Base-by-base conservation (phyloP, 176 grass and related monocot genomes). In the Hyparrhenia diplandra region DNA sequence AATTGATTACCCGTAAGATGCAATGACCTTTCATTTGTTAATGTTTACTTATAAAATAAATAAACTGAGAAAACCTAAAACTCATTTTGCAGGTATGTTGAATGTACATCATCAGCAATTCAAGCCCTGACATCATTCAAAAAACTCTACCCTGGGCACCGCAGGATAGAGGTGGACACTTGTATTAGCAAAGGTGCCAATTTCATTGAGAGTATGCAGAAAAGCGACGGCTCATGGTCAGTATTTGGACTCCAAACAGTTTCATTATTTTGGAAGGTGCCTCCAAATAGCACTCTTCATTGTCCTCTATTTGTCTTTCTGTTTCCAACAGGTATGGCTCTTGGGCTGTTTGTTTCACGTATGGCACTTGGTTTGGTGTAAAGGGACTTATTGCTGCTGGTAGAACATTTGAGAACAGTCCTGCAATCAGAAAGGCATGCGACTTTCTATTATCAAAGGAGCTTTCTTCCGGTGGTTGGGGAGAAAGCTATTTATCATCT, bases 311-410 rank as follows among this genome's bases (percentile, higher is more conserved):
- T 6, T 40, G 16, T 76, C 85, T 88, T 2, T 51, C 47, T 21
- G 17, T 52, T 52, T 83, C 11, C 17, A 31, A 72, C 60, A 98
- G 95, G 95, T 98, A 98, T 46, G 95, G 95, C 45, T 93, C 86
- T 64, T 98, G 95, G 95, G 88, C 83, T 84, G 95, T 98, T 82
- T 98, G 92, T 86, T 98, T 98, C 68, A 98, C 92, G 1, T 93
- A 98, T 13, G 95, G 82, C 4, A 91, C 20, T 61, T 98, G 95
- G 95, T 98, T 98, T 85, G 95, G 88, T 55, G 92, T 98, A 28
- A 89, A 82, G 57, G 95, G 88, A 52, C 80, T 98, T 70, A 57
- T 88, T 82, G 75, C 90, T 63, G 86, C 95, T 80, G 88, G 92
- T 76, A 86, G 83, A 74, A 93, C 95, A 0, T 92, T 84, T 18